These are phyloP conservation scores for Spizellomyces punctatus DNA, from an alignment of 192 early-diverging fungal genomes.

Conservation along the genomic window DNA sequence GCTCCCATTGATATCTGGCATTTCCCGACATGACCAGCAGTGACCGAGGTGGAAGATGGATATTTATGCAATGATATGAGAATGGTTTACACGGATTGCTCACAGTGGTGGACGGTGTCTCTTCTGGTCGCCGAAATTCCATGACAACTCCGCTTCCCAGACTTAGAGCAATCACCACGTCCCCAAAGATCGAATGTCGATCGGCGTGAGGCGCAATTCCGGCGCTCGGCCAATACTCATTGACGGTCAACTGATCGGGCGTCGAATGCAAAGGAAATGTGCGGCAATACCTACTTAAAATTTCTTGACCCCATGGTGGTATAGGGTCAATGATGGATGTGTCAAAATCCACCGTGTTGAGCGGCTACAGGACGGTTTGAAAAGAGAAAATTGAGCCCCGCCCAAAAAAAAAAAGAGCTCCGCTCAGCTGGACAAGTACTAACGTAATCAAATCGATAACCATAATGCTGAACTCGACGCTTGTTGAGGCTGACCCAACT, in stretches of 20 bases:
- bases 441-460: constrained; percentile 36
- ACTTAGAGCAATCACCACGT: constrained; percentile 40
- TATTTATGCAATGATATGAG: background rate
- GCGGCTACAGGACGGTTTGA: too few species aligned
- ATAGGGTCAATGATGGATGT: constrained; percentile 17
- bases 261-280: constrained; percentile 6
- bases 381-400: too few species aligned
- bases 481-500: constrained; percentile 46
- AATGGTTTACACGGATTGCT: too few species aligned
- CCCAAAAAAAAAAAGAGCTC: too few species aligned
- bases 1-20: constrained; percentile 52
- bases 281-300: constrained; percentile 14
- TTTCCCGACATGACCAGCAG: constrained; percentile 51
- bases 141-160: constrained; percentile 54
- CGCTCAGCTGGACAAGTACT: background rate
- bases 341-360: constrained; percentile 27
- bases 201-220: constrained; percentile 59
- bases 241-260: constrained; percentile 58
- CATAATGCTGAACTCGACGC: constrained; percentile 48
- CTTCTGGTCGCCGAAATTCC: constrained; percentile 50
- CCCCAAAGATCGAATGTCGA: constrained; percentile 48
- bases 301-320: constrained; percentile 20
- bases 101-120: background rate
- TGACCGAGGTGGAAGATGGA: constrained; percentile 48
- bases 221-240: constrained; percentile 53